Evolutionary conservation across 306 rosid species (phyloP), one percentile per base, ranked within the genome.

Genomic region (Trifolium fragiferum): DNA sequence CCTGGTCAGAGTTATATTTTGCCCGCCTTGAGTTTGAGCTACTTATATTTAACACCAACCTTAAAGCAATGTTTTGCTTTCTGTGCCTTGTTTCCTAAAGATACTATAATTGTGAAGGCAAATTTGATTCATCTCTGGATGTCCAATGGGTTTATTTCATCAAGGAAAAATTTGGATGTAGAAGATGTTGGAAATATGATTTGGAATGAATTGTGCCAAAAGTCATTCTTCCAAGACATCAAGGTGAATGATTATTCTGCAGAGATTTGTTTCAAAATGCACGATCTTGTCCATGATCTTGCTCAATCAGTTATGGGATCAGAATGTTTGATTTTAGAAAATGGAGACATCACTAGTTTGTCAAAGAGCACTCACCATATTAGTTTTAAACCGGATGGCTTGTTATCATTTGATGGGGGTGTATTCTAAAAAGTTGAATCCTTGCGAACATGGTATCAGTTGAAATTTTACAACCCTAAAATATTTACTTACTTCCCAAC

Each of bases 241-340:
- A 47, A 68, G 73, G 27, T 27, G 16, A 33, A 15, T 47, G 43
- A 1, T 46, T 5, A 25, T 23, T 25, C 15, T 0, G 10, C 2
- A 8, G 5, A 23, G 1, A 8, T 27, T 27, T 47, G 20, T 68
- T 68, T 68, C 27, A 68, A 46, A 14, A 68, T 68, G 43, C 73
- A 25, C n/a, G 73, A 68, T 46, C 25, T 68, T 8, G 27, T 68
- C 40, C 73, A 68, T 47, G 73, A 68, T 47, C 43, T 68, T 15
- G 73, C 47, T 41, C 47, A 41, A 41, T 41, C 13, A 2, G 47
- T 41, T 41, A 10, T 12, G 14, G 47, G 47, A 3, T 12, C 47
- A 11, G 44, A 40, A 40, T 40, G 44, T 40, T 3, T 10, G 4
- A 3, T 44, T 44, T 30, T 46, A 44, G 61, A 46, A 3, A 12